phyloP scores from a whole-genome alignment of 2,329 filamentous ascomycete genomes.

The Furcasterigmium furcatum region DNA sequence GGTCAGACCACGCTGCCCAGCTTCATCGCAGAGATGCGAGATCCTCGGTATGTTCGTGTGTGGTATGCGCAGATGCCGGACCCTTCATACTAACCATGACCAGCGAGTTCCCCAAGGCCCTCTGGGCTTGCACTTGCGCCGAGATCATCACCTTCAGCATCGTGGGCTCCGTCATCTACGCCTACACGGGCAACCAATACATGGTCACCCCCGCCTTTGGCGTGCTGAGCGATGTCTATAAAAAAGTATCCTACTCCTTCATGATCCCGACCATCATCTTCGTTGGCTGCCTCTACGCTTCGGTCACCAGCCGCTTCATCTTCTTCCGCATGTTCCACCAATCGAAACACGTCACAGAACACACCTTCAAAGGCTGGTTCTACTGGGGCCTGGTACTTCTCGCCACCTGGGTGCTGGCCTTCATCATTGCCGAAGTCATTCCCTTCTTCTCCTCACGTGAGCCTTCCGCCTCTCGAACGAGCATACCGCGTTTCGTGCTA shows the following conservation, averaged over 20 bases:
- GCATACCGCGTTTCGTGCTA: too few relatives aligned
- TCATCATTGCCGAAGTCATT: constrained; percentile 89
- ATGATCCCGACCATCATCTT: constrained; percentile 96
- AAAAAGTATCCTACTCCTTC: constrained; percentile 89
- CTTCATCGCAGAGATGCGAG: constrained; percentile 92
- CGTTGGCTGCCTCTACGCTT: constrained; percentile 85
- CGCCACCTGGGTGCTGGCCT: constrained; percentile 78
- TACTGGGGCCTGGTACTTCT: constrained; percentile 57
- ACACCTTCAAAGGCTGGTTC: constrained; percentile 79
- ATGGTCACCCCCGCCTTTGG: constrained; percentile 86
- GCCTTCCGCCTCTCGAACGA: constrained; percentile 31
- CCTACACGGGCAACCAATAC: constrained; percentile 84
- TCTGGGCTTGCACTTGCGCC: constrained; percentile 86
- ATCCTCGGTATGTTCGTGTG: constrained; percentile 49
- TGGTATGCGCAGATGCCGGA: too few relatives aligned
- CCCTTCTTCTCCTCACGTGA: constrained; percentile 81
- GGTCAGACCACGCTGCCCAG: constrained; percentile 91
- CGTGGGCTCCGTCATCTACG: constrained; percentile 78
- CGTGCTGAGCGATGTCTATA: constrained; percentile 73
- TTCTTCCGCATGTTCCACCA: constrained; percentile 86
- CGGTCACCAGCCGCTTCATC: constrained; percentile 83
- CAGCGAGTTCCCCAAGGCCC: constrained; percentile 85
- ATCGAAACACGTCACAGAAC: constrained; percentile 71
- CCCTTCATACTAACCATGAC: background rate
- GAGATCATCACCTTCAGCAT: constrained; percentile 86